Base-by-base conservation (phyloP, 73 alveolate genomes). In the Paraurostyla sp. region DNA sequence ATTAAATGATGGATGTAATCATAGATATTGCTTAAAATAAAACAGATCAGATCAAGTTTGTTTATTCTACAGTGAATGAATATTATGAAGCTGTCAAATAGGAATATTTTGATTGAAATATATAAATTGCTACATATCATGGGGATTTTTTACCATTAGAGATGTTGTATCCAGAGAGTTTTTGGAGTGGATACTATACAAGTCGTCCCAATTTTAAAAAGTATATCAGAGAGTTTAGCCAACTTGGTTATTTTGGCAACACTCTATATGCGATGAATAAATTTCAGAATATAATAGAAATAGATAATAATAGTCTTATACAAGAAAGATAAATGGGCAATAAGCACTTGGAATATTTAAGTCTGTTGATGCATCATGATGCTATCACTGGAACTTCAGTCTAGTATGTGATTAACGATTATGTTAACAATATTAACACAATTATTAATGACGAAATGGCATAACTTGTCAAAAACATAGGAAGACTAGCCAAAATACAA, bases 181-280 rank as follows among this genome's bases (percentile, higher is more conserved):
- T 18, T 20, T 52, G 99, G 99, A 94, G 96, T 29, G 99, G 99
- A 0, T 96, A 63, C 89, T 96, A 68, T 81, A 88, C 98, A 38
- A 87, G 96, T 56, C 76, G 99, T 20, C 97, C 97, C 27, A 82
- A 59, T 68, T 52, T 9, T 52, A 52, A 52, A 35, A 20, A 52
- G 23, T 20, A 18, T 20, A 13, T 52, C 13, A 52, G 30, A 52
- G 30, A 6, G 13, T 52, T 9, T 35, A 52, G 35, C 23, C 22
- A 4, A 9, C 30, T 52, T 9, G 4, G 38, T 9, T 52, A 52
- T 20, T 13, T 52, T 9, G 23, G 11, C 23, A 13, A 25, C 4
- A 52, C 69, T 18, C 30, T 52, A 18, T 9, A 52, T 52, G 30
- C 38, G 13, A 4, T 9, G 23, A 9, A 52, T 52, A 6, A n/a